These are phyloP conservation scores for Plantago rigida DNA, from an alignment of 305 asterid species.

Conservation along the genomic window DNA sequence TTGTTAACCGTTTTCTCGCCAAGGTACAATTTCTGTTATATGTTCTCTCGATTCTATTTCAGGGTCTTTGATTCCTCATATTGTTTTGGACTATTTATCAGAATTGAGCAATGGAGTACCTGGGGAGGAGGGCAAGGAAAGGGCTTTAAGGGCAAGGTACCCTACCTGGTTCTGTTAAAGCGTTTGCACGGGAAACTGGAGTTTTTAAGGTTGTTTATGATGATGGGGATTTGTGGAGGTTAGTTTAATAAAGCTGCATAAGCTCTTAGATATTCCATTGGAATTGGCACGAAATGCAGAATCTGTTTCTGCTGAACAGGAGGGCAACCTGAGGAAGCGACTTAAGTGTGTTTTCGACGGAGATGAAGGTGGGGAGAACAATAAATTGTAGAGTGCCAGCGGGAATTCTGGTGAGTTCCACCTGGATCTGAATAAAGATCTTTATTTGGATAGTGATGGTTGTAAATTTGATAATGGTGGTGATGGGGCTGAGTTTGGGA, in stretches of 20 bases:
- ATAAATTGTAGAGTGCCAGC: constrained; percentile 24
- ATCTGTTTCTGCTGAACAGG: background rate
- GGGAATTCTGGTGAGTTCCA: constrained; percentile 32
- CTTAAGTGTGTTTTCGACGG: constrained; percentile 26
- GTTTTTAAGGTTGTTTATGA: constrained; percentile 34
- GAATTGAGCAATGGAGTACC: constrained; percentile 50
- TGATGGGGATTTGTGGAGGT: constrained; percentile 56
- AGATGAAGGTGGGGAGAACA: no score
- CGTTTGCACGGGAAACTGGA: no score
- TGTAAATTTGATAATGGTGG: constrained; percentile 9
- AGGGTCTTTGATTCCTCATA: background rate
- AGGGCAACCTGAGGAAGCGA: constrained; percentile 33
- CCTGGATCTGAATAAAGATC: constrained; percentile 55
- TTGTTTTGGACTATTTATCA: constrained; percentile 18
- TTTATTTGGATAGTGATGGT: constrained; percentile 37
- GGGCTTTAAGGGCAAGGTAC: constrained; percentile 42
- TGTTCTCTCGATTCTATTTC: background rate
- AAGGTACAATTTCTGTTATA: background rate
- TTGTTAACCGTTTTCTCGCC: background rate
- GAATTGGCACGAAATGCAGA: constrained; percentile 17
- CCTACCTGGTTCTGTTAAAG: constrained; percentile 27
- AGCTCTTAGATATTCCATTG: constrained; percentile 33
- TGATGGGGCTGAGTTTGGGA: constrained; percentile 26
- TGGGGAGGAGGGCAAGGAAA: constrained; percentile 63
- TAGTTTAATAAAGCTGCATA: constrained; percentile 35